Percentiles rank a stretch among this genome's conserved stretches.
phyloP scores from a whole-genome alignment of 2,329 filamentous ascomycete genomes.

The Trichoderma koningii region DNA sequence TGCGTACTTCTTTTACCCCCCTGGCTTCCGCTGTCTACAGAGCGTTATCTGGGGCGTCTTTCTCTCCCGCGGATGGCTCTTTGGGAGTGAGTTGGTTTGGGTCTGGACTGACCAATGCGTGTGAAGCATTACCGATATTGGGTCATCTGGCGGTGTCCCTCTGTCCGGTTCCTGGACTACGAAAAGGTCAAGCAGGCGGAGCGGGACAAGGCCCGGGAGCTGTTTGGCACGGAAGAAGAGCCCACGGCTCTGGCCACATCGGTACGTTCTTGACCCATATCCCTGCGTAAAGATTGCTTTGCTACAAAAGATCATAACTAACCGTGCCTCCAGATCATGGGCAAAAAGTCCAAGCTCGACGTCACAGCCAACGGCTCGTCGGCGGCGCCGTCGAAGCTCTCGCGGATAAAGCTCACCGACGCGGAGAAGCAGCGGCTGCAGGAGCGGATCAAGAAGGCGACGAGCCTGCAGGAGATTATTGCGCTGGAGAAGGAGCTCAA shows the following conservation, averaged over 20 bases:
- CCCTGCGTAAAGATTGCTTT: no score
- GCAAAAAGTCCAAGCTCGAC: constrained; percentile 77
- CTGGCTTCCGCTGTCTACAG: no score
- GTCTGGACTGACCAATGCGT: background rate
- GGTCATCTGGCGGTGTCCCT: constrained; percentile 83
- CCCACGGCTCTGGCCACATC: constrained; percentile 79
- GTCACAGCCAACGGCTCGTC: constrained; percentile 46
- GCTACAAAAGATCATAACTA: background rate
- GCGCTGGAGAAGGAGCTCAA: constrained; percentile 87
- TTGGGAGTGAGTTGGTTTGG: background rate
- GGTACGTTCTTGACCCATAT: constrained; percentile 43
- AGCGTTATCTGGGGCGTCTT: background rate
- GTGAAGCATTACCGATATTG: constrained; percentile 90
- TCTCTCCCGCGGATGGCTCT: no score
- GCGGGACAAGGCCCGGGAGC: constrained; percentile 70
- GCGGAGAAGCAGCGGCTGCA: constrained; percentile 84
- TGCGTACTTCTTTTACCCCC: constrained; percentile 46
- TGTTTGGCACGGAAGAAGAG: constrained; percentile 79
- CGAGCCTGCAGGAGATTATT: constrained; percentile 86
- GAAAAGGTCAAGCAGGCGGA: constrained; percentile 87
- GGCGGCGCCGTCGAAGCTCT: constrained; percentile 60
- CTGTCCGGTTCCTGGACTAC: constrained; percentile 88
- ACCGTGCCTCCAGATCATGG: constrained; percentile 67
- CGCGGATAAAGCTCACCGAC: constrained; percentile 81
- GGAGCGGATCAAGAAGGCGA: constrained; percentile 84